Conservation (phyloP, 768 basidiomycete genomes). For the Leccinum pellstonianum region DNA sequence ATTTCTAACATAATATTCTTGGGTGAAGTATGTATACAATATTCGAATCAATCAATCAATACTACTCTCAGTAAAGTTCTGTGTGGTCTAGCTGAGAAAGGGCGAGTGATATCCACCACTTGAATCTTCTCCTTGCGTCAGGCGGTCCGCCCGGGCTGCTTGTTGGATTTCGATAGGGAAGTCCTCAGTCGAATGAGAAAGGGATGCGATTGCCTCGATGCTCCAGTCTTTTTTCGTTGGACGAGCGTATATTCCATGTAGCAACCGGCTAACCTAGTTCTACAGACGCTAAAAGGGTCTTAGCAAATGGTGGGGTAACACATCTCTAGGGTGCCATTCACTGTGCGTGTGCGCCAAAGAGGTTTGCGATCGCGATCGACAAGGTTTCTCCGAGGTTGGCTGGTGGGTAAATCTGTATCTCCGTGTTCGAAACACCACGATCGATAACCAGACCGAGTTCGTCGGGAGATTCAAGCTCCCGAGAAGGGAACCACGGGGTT, state of each 20-base stretch:
- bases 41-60: conserved; percentile 1
- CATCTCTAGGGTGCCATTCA: too few relatives aligned
- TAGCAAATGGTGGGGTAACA: too few relatives aligned
- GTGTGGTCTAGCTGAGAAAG: neutral
- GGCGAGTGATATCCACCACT: neutral
- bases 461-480: neutral
- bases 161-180: neutral
- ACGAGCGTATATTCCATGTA: too few relatives aligned
- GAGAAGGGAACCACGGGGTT: neutral
- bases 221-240: too few relatives aligned
- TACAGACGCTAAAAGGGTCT: too few relatives aligned
- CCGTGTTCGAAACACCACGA: neutral
- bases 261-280: too few relatives aligned
- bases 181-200: neutral
- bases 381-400: neutral
- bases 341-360: neutral
- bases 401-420: neutral
- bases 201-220: neutral
- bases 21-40: conserved; percentile 2
- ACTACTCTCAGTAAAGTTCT: neutral
- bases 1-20: conserved; percentile 15
- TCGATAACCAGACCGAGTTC: neutral
- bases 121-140: neutral
- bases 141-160: neutral
- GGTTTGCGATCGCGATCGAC: neutral